Evolutionary conservation across 495 filamentous ascomycete genomes (phyloP).

Genomic region (Penicillium cataractarum): DNA sequence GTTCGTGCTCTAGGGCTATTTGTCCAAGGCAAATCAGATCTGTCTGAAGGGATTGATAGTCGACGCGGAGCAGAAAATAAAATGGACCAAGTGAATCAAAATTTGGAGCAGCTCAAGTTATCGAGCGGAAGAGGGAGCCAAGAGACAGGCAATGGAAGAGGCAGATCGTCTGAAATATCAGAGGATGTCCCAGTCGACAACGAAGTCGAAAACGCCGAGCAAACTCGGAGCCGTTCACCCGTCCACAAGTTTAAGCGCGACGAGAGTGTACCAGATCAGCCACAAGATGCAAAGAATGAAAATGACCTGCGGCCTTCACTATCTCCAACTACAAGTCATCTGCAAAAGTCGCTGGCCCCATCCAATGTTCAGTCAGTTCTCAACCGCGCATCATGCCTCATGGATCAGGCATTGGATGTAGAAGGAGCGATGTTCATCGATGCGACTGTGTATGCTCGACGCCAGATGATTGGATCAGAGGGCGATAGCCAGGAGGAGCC

Average conservation of each 20-base stretch:
- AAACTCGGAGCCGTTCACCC: conserved; percentile 13
- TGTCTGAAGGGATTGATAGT: conserved; percentile 25
- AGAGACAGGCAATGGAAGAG: background rate
- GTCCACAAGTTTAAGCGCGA: conserved; percentile 18
- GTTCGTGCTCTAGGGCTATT: conserved; percentile 58
- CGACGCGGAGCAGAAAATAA: conserved; percentile 2
- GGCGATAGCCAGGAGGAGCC: background rate
- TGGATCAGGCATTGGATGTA: conserved; percentile 32
- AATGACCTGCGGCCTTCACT: conserved; percentile 24
- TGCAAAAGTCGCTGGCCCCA: conserved; percentile 28
- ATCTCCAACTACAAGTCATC: conserved; percentile 27
- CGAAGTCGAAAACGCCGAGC: background rate
- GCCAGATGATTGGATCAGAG: conserved; percentile 24
- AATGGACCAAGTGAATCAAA: conserved; percentile 19
- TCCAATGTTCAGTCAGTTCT: conserved; percentile 26
- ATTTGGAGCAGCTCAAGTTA: conserved; percentile 19
- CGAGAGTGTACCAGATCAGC: background rate
- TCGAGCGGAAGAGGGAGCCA: background rate
- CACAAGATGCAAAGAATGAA: conserved; percentile 4
- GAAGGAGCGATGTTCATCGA: conserved; percentile 34
- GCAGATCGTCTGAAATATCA: conserved; percentile 15
- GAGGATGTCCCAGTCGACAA: background rate
- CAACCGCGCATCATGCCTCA: conserved; percentile 25
- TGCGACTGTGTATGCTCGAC: conserved; percentile 29
- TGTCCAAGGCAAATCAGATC: conserved; percentile 53